phyloP scores from a whole-genome alignment of 2,329 filamentous ascomycete species.

The Neurospora sp. region DNA sequence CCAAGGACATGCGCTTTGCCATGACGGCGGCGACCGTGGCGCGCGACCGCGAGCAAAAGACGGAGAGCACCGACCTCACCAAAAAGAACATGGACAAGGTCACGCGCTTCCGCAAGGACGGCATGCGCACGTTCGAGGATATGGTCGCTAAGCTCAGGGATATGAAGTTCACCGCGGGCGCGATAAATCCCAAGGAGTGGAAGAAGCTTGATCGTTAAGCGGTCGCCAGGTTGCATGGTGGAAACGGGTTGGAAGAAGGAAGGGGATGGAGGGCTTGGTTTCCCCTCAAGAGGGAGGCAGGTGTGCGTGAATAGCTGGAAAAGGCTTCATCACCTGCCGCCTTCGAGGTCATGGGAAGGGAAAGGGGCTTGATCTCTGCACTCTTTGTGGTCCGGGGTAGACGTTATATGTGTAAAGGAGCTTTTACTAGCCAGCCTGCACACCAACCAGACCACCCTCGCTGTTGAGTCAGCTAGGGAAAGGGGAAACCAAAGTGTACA shows the following conservation, averaged over 20 bases:
- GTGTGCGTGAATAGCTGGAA: not conserved
- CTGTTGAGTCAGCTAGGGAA: not conserved
- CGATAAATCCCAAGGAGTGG: not conserved
- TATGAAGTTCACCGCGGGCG: slow-evolving; percentile 20
- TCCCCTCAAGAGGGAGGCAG: not conserved
- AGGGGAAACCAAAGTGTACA: not conserved
- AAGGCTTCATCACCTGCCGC: not conserved
- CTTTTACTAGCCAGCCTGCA: not conserved
- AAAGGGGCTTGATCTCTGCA: slow-evolving; percentile 1
- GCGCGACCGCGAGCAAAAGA: slow-evolving; percentile 44
- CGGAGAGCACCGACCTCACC: slow-evolving; percentile 60
- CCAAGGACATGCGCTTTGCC: slow-evolving; percentile 86
- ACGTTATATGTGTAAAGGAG: not conserved
- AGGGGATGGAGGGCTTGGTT: slow-evolving; percentile 1
- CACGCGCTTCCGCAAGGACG: slow-evolving; percentile 60
- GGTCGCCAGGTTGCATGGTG: not conserved
- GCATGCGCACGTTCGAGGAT: slow-evolving; percentile 56
- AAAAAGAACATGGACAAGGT: slow-evolving; percentile 74
- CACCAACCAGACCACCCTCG: not conserved
- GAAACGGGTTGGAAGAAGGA: not conserved
- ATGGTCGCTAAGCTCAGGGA: slow-evolving; percentile 40
- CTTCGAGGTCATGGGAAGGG: not conserved
- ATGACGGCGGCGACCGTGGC: slow-evolving; percentile 83
- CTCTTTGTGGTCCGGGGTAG: slow-evolving; percentile 5
- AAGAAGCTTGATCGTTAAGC: slow-evolving; percentile 1